A percentile compares a stretch with the other conserved stretches of the same genome.
Conservation (phyloP, 1,284 basidiomycete species). For the Caloboletus firmus region DNA sequence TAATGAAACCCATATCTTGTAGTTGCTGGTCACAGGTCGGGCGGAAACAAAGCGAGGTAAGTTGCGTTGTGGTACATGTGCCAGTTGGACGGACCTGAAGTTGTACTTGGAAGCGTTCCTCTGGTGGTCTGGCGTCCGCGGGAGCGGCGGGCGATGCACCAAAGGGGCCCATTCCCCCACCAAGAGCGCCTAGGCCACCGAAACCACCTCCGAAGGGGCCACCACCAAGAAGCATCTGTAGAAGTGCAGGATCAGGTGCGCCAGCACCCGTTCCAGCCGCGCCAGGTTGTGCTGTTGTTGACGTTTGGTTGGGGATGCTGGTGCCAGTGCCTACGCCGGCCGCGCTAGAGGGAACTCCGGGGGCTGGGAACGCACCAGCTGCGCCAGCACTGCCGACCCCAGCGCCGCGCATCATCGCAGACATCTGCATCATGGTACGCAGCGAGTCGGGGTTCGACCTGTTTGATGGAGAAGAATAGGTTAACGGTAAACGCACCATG, state of each 20-base stretch:
- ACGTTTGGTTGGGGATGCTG: slow-evolving; percentile 24
- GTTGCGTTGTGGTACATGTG: background rate
- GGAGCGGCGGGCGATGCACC: slow-evolving; percentile 46
- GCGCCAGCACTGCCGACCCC: slow-evolving; percentile 27
- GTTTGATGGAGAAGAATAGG: background rate
- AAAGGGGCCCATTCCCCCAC: slow-evolving; percentile 29
- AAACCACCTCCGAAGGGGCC: slow-evolving; percentile 15
- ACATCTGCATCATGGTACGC: slow-evolving; percentile 82
- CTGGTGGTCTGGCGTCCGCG: slow-evolving; percentile 72
- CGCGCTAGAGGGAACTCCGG: slow-evolving; percentile 44
- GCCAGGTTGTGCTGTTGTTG: slow-evolving; percentile 12
- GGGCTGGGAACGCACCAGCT: slow-evolving; percentile 52
- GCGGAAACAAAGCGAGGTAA: background rate
- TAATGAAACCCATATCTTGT: slow-evolving; percentile 84
- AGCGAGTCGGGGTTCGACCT: slow-evolving; percentile 79
- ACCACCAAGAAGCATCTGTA: slow-evolving; percentile 43
- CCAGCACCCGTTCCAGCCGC: slow-evolving; percentile 18
- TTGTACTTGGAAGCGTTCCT: slow-evolving; percentile 88
- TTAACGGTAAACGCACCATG: background rate
- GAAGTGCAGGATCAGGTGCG: slow-evolving; percentile 42
- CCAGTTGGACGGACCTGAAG: slow-evolving; percentile 53
- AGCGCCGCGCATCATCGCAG: slow-evolving; percentile 52
- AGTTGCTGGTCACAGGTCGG: slow-evolving; percentile 56
- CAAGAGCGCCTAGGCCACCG: slow-evolving; percentile 31
- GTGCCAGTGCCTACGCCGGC: slow-evolving; percentile 34